Base-by-base conservation (phyloP, 75 land plant species). In the Selaginella moellendorffii region DNA sequence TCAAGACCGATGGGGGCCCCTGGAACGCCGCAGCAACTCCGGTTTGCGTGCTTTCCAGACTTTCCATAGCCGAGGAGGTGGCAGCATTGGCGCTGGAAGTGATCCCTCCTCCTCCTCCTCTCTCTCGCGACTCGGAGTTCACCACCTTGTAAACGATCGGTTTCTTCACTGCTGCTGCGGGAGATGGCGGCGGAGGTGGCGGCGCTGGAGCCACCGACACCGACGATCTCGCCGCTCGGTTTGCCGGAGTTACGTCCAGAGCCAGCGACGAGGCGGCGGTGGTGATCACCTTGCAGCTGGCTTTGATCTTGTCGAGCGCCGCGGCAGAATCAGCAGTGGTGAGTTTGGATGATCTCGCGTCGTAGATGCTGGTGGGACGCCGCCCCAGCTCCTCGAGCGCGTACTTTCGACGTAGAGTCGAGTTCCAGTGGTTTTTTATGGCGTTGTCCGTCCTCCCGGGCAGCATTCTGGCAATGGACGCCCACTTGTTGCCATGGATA, bases 401-500 rank as follows among this genome's bases (percentile, higher is more conserved):
- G 84, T 82, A 59, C 72, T 70, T 67, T 81, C 53, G 62, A 27
- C 66, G 54, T 18, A 70, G 58, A 21, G 95, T 88, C 24, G 95
- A 83, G 68, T 92, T 92, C 97, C 97, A 91, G 64, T 92, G 95
- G 29, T 88, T 87, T 68, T 92, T 92, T 53, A 85, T 88, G 26
- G 89, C 89, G 71, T 88, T 92, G 62, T 88, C 97, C n/a, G 97
- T 88, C 76, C 97, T 71, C 21, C 95, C 89, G 30, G 81, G 88
- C 18, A 88, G 74, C 67, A 85, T 78, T 63, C 83, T 81, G 31
- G 95, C 95, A 68, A 88, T 85, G 56, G 76, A 65, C 8, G 95
- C 89, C 89, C 97, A 92, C 68, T 86, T 89, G 58, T 93, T 93
- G 28, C 98, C 98, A 78, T 93, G 97, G 2, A 85, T 71, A 63